A percentile compares a stretch with the other conserved stretches of the same genome.
These are phyloP conservation scores for Komagataella kurtzmanii DNA, from an alignment of 805 yeast species.

Conservation along the genomic window DNA sequence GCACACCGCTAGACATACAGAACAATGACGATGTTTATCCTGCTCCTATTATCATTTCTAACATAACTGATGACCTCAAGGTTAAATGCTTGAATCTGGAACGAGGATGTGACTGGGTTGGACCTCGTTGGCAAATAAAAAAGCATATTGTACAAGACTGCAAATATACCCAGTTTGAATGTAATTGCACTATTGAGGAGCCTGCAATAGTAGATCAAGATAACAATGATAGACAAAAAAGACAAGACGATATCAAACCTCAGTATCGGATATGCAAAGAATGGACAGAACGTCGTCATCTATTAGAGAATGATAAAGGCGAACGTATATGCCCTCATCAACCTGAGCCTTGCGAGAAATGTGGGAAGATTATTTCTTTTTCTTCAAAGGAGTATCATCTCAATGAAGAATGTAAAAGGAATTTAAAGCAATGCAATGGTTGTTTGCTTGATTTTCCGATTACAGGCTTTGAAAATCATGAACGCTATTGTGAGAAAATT, in stretches of 20 bases:
- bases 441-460: constrained; percentile 29
- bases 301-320: neutral
- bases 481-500: constrained; percentile 25
- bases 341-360: constrained; percentile 21
- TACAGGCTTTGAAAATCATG: constrained; percentile 24
- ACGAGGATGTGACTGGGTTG: constrained; percentile 45
- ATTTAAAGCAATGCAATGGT: constrained; percentile 21
- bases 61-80: constrained; percentile 45
- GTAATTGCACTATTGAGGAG: constrained; percentile 9
- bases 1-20: constrained; percentile 26
- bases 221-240: constrained; percentile 4
- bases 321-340: constrained; percentile 24
- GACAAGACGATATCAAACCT: constrained; percentile 10
- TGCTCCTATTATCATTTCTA: constrained; percentile 45
- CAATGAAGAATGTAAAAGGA: constrained; percentile 22
- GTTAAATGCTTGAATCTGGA: constrained; percentile 38
- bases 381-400: constrained; percentile 22
- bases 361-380: constrained; percentile 17
- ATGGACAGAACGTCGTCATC: constrained; percentile 1
- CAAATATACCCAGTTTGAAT: constrained; percentile 21
- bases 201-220: neutral
- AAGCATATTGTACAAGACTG: constrained; percentile 32
- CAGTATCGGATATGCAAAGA: constrained; percentile 4
- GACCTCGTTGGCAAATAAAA: constrained; percentile 44
- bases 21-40: constrained; percentile 21